These are phyloP conservation scores for Pseudonitzschia multistriata DNA, from an alignment of 108 stramenopile genomes.

Conservation along the genomic window DNA sequence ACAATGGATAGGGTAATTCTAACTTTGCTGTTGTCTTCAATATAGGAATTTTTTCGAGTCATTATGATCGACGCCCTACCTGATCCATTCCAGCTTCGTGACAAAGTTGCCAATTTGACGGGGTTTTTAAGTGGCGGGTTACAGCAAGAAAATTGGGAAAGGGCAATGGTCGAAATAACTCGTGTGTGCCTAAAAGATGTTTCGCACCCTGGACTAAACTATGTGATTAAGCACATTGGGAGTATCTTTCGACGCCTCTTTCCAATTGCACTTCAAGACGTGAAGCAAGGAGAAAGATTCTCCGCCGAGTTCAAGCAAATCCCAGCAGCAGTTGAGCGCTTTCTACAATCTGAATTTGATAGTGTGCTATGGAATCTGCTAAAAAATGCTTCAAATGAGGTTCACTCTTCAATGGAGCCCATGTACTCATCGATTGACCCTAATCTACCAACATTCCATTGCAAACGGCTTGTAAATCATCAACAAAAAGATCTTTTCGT, in stretches of 20 bases:
- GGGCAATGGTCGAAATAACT: conserved; percentile 53
- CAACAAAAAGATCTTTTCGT: not conserved
- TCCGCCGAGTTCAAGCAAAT: conserved; percentile 40
- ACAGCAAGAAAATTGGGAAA: conserved; percentile 74
- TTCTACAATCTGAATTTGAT: conserved; percentile 47
- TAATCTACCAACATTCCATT: conserved; percentile 46
- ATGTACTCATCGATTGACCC: conserved; percentile 62
- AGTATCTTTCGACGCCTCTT: conserved; percentile 66
- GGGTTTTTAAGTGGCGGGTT: conserved; percentile 63
- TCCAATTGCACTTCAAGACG: conserved; percentile 40
- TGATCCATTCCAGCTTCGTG: conserved; percentile 51
- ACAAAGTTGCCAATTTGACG: conserved; percentile 54
- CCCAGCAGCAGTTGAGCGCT: conserved; percentile 43
- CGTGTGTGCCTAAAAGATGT: conserved; percentile 44
- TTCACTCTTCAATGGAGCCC: conserved; percentile 55
- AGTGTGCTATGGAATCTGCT: conserved; percentile 65
- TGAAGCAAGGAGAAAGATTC: conserved; percentile 37
- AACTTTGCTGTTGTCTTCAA: not conserved
- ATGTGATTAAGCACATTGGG: conserved; percentile 64
- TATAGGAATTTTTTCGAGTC: conserved; percentile 38
- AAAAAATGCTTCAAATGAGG: conserved; percentile 44
- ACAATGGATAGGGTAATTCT: too few species aligned
- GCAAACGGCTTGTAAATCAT: not conserved
- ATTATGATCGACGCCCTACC: conserved; percentile 66
- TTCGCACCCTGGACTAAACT: conserved; percentile 66